Evolutionary conservation across 331 rosid species (phyloP), one percentile per base, ranked within the genome.

Genomic region (Ulmus americana): DNA sequence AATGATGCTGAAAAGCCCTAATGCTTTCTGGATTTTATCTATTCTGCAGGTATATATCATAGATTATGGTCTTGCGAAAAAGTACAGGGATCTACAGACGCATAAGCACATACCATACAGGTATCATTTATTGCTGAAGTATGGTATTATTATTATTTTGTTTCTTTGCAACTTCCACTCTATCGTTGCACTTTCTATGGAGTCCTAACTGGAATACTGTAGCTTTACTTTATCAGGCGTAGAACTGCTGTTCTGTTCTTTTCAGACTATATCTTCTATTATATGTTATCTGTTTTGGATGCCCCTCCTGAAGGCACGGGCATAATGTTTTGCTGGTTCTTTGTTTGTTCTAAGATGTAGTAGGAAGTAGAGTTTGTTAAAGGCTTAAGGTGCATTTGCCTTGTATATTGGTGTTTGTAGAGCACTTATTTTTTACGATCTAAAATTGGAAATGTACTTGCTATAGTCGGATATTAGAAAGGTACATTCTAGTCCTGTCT

Each of bases 101-200:
- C 97, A 90, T 70, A 94, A 84, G 91, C 99, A 94, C 80, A 94
- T 94, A 79, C 97, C 97, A 38, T 94, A 94, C 74, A 90, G 99
- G 99, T 94, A 82, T 64, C 72, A 44, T 44, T 65, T 72, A 39
- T 39, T 71, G 49, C 59, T 55, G 38, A 51, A 58, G 64, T 39
- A 57, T 28, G 0, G 3, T 28, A 28, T 28, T 28, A 22, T 22
- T 22, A 28, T 28, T 28, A 2, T 70, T 45, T 22, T 79, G n/a
- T 42, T 20, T 74, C 62, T 77, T 39, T 10, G 20, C 61, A 54
- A 40, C 65, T 63, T 47, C 70, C 74, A 57, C 56, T 10, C 57
- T 39, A 41, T 20, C n/a, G 3, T 63, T 39, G 22, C 8, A 15
- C 9, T 45, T 44, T 9, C 45, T 62, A 18, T 11, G 9, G 46